A percentile compares a stretch with the other conserved stretches of the same genome.
These are phyloP conservation scores for Pelomyxa schiedti DNA, from an alignment of 78 protist species.

Conservation along the genomic window DNA sequence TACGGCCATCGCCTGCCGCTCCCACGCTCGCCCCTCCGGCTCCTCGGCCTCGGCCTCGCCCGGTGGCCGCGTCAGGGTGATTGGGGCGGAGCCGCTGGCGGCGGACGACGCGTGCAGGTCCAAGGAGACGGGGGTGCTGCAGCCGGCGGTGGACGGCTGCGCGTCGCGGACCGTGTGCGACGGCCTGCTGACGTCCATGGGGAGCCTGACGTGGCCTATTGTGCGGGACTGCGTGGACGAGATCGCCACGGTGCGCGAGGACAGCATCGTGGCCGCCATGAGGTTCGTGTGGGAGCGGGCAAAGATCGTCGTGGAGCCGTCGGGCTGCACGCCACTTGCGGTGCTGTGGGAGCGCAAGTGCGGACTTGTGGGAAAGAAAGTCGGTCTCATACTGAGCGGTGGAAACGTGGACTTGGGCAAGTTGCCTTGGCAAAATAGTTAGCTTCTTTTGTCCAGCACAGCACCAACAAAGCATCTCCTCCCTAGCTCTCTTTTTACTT, in stretches of 20 bases:
- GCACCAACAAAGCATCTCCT: too few relatives aligned
- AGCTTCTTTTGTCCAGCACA: too few relatives aligned
- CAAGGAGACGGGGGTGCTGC: neutral
- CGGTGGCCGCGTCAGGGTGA: slow-evolving; percentile 26
- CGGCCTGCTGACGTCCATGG: slow-evolving; percentile 55
- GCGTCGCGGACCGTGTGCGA: slow-evolving; percentile 61
- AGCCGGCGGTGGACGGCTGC: neutral
- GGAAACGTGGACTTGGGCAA: neutral
- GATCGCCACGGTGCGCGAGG: slow-evolving; percentile 49
- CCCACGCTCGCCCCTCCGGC: too few relatives aligned
- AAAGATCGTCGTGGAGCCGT: slow-evolving; percentile 73
- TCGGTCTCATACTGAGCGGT: neutral
- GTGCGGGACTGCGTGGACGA: slow-evolving; percentile 2
- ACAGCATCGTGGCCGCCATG: slow-evolving; percentile 56
- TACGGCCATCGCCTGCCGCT: slow-evolving; percentile 1
- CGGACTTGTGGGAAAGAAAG: too few relatives aligned
- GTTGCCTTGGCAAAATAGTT: too few relatives aligned
- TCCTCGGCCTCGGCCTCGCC: too few relatives aligned
- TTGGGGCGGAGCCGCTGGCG: slow-evolving; percentile 71
- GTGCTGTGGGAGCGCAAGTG: too few relatives aligned
- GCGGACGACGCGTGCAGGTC: slow-evolving; percentile 56
- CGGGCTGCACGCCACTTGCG: too few relatives aligned
- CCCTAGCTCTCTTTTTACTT: too few relatives aligned
- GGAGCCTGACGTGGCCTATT: slow-evolving; percentile 38
- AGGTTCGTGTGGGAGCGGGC: slow-evolving; percentile 65